Base-by-base conservation (phyloP, 345 rosid genomes). In the Cochlearia excelsa region DNA sequence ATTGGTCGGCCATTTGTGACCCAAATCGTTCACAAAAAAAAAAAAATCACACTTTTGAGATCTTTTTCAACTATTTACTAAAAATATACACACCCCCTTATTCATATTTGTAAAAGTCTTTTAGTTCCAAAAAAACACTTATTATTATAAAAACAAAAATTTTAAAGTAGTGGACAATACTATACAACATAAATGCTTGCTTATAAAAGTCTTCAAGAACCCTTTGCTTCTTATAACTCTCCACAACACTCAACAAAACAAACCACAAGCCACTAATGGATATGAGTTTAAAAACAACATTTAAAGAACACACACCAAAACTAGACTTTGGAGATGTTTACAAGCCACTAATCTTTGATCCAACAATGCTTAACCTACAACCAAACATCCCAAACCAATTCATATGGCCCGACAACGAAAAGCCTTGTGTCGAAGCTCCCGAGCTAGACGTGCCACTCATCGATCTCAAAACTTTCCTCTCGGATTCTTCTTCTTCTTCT, bases 351-450 rank as follows among this genome's bases (percentile, higher is more conserved):
- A 85, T 85, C 54, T 93, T 90, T 35, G 92, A 87, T n/a, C 90
- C 93, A 37, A 81, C 82, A 1, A 58, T 82, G 51, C 73, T 87
- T 33, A 72, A 57, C n/a, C 54, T 78, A 73, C 80, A 85, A 55
- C 38, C 67, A 26, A 40, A 61, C 59, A 81, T 90, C 53, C 97
- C 97, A 26, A 62, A 73, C 50, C 84, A 90, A 54, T 94, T 94
- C 75, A 69, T 94, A 2, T 94, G 99, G 99, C 96, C 97, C 0
- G 96, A 90, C 66, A 58, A 81, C 4, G 96, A 94, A 45, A 81
- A 72, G 66, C 96, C 97, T 4, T 45, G 73, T 42, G 41, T 40
- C 2, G 47, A 79, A 35, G 85, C 77, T 16, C 83, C 79, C 0
- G 88, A 85, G 57, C 87, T 94, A 26, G 45, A 64, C 4, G 97